Conservation (phyloP, 1,139 yeast genomes). For the Zygosaccharomyces pseudobailii region DNA sequence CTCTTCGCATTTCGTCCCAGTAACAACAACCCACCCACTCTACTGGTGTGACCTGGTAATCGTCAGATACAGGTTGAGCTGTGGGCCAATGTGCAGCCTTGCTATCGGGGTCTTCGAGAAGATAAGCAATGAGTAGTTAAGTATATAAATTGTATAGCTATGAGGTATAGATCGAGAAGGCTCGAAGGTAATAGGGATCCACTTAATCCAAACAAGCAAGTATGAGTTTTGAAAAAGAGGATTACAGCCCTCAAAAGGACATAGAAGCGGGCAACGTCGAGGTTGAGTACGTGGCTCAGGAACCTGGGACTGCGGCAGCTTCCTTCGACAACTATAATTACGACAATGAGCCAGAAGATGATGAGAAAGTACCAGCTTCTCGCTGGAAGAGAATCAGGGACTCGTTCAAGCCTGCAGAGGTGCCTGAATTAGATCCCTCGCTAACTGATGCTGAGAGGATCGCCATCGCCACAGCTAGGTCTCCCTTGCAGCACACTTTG, state of each 20-base stretch:
- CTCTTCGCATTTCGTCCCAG: background rate
- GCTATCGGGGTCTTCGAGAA: background rate
- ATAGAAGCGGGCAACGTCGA: conserved; percentile 5
- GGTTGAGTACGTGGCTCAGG: conserved; percentile 8
- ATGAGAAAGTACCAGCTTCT: conserved; percentile 2
- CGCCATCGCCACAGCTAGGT: conserved; percentile 58
- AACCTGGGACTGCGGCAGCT: conserved; percentile 2
- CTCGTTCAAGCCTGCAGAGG: conserved; percentile 52
- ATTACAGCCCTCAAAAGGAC: background rate
- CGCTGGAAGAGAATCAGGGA: conserved; percentile 44
- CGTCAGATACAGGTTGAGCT: background rate
- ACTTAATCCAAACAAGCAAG: background rate
- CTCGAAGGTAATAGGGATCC: background rate
- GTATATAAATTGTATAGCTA: background rate
- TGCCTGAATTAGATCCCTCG: conserved; percentile 56
- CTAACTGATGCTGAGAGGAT: conserved; percentile 63
- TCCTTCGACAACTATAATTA: background rate
- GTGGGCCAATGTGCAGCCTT: background rate
- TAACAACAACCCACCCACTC: background rate
- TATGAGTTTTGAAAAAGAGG: background rate
- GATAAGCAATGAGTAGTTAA: background rate
- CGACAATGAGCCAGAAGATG: background rate
- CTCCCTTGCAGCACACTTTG: conserved; percentile 59
- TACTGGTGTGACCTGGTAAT: background rate
- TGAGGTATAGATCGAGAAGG: background rate